Conservation (phyloP, 139 green algal species). For the Chlorella ohadii region DNA sequence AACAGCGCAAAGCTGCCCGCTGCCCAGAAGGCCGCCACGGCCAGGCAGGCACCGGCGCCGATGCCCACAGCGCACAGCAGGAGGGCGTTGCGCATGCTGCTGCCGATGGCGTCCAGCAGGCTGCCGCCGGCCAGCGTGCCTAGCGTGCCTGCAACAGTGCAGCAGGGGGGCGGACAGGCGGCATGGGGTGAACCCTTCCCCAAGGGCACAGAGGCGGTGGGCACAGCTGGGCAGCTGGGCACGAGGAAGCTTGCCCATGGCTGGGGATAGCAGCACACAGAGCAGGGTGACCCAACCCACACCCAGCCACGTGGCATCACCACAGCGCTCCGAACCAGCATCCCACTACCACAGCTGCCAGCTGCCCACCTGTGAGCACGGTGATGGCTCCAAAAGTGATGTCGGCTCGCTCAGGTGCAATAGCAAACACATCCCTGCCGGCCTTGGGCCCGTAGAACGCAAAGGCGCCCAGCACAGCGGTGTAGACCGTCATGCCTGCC, state of each 20-base stretch:
- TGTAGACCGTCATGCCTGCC: conserved; percentile 70
- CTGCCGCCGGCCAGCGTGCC: conserved; percentile 83
- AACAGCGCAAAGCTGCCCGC: conserved; percentile 60
- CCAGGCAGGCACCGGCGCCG: conserved; percentile 58
- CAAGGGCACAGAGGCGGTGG: too few species aligned
- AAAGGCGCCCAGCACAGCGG: conserved; percentile 85
- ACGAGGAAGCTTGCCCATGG: too few species aligned
- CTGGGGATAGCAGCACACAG: too few species aligned
- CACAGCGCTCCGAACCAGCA: background rate
- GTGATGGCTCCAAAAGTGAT: conserved; percentile 90
- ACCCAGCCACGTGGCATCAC: too few species aligned
- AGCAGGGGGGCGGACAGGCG: too few species aligned
- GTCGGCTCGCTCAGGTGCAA: conserved; percentile 71
- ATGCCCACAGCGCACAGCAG: conserved; percentile 64
- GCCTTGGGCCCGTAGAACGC: conserved; percentile 85
- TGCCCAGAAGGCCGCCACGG: conserved; percentile 67
- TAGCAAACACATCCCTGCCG: conserved; percentile 65
- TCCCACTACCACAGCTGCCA: too few species aligned
- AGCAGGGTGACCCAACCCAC: too few species aligned
- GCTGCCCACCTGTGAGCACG: conserved; percentile 71
- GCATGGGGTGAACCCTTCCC: too few species aligned
- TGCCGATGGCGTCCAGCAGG: conserved; percentile 80
- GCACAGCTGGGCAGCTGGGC: too few species aligned
- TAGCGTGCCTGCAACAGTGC: conserved; percentile 54
- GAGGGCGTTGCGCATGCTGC: conserved; percentile 67